Evolutionary conservation across 371 early-diverging fungal species (phyloP), one percentile per base, ranked within the genome.

Genomic region (Mycotypha africana): DNA sequence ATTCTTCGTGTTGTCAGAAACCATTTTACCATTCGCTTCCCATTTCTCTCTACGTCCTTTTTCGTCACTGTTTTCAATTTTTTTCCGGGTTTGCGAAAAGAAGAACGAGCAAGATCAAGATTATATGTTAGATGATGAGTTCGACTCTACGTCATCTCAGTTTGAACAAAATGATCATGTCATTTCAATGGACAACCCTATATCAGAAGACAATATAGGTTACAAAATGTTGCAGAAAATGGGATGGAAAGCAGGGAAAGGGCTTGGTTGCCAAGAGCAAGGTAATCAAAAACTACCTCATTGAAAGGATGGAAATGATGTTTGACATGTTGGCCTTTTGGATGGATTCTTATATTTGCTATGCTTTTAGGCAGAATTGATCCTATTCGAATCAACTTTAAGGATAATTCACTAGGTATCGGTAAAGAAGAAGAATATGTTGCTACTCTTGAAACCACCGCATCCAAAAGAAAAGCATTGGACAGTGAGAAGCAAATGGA

Each of bases 201-300:
- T 83, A 21, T 72, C 82, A 7, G 59, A 51, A 7, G 42, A 53
- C 37, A 86, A 86, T 51, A 41, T 74, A n/a, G 87, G 87, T 2
- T 85, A 73, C 55, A 45, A 61, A 45, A 52, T 86, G 16, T 45
- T 85, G 17, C 56, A 71, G 42, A 81, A 79, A 49, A 79, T 86
- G 80, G 88, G 88, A 0, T 87, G 88, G 88, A 63, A 53, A 36
- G 61, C 56, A 12, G 85, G 85, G 0, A 67, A 53, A 38, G 86
- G 86, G 23, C 61, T 86, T 0, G 87, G 87, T 15, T 47, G 45
- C 23, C 41, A 38, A 19, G 63, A 62, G 37, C 56, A 76, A 67
- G 77, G 80, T 67, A 48, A 32, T 35, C 2, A 47, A 46, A 9
- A 12, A 26, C 3, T 11, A 26, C 21, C 32, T 0, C 15, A 26